Evolutionary conservation across 2,329 filamentous ascomycete genomes (phyloP).

Genomic region (Colletotrichum caudatum): DNA sequence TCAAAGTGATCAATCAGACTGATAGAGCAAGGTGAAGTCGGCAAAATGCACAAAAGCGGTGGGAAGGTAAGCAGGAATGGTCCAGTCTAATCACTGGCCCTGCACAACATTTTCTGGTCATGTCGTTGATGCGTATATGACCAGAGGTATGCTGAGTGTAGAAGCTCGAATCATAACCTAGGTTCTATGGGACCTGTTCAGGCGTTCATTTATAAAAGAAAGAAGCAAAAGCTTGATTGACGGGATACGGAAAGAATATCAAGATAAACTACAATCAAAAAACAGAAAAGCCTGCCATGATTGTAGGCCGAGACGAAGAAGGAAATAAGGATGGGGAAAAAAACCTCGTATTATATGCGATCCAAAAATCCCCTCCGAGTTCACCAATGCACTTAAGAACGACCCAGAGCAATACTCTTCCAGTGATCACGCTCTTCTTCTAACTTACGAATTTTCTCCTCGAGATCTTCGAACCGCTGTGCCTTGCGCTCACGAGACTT

Average conservation of each 20-base stretch:
- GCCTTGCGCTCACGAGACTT: constrained; percentile 93
- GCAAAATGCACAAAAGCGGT: rapidly evolving
- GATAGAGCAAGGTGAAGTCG: not conserved
- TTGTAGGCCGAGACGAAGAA: not conserved
- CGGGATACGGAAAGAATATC: no score
- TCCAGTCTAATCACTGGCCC: not conserved
- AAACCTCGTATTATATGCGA: not conserved
- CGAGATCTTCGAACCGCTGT: constrained; percentile 78
- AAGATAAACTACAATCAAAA: not conserved
- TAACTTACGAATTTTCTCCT: constrained; percentile 78
- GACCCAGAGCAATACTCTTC: constrained; percentile 66
- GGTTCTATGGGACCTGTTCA: no score
- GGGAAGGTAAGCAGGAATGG: not conserved
- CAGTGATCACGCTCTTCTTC: constrained; percentile 75
- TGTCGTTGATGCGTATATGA: not conserved
- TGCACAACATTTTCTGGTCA: not conserved
- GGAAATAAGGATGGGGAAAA: no score
- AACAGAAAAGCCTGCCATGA: not conserved
- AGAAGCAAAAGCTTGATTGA: not conserved
- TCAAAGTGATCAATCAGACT: not conserved
- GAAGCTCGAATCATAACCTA: no score
- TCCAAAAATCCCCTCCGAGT: constrained; percentile 4
- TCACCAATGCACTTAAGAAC: constrained; percentile 14
- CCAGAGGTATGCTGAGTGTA: no score
- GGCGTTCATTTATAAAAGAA: not conserved